These are phyloP conservation scores for Eudorina sp. DNA, from an alignment of 139 green algal species.

Conservation along the genomic window DNA sequence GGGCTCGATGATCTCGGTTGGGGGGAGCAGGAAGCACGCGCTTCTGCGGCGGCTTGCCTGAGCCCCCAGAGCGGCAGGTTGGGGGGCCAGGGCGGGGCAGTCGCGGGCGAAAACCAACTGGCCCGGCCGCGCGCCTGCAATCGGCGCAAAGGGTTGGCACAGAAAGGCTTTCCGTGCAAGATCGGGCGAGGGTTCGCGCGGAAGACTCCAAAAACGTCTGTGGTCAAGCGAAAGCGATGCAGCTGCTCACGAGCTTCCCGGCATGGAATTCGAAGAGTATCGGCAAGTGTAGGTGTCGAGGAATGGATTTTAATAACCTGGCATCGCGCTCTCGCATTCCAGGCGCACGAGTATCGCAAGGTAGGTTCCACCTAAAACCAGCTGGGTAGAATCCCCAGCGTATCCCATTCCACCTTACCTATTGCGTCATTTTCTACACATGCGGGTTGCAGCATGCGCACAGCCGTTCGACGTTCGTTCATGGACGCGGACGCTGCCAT, in stretches of 20 bases:
- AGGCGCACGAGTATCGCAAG: too few relatives aligned
- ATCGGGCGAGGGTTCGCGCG: too few relatives aligned
- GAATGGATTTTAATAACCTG: too few relatives aligned
- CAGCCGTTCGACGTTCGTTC: background rate
- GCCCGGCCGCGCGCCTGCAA: background rate
- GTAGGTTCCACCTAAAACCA: too few relatives aligned
- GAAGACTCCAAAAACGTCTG: too few relatives aligned
- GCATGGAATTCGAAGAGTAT: too few relatives aligned
- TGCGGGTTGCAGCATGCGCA: conserved; percentile 2
- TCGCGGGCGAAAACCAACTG: too few relatives aligned
- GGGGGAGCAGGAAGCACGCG: background rate
- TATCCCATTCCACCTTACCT: background rate
- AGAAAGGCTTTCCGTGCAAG: too few relatives aligned
- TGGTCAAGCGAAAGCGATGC: background rate
- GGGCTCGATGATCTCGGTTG: background rate
- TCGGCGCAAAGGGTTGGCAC: too few relatives aligned
- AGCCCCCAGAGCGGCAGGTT: background rate
- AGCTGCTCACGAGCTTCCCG: background rate
- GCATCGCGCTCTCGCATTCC: too few relatives aligned
- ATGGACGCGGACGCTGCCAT: background rate
- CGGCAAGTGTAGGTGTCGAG: too few relatives aligned
- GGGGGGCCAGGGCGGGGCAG: background rate
- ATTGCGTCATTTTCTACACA: background rate
- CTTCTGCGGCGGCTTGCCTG: background rate
- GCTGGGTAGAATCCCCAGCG: too few relatives aligned